Evolutionary conservation across 1,139 yeast species (phyloP).

Genomic region (Yamadazyma membranifaciens): DNA sequence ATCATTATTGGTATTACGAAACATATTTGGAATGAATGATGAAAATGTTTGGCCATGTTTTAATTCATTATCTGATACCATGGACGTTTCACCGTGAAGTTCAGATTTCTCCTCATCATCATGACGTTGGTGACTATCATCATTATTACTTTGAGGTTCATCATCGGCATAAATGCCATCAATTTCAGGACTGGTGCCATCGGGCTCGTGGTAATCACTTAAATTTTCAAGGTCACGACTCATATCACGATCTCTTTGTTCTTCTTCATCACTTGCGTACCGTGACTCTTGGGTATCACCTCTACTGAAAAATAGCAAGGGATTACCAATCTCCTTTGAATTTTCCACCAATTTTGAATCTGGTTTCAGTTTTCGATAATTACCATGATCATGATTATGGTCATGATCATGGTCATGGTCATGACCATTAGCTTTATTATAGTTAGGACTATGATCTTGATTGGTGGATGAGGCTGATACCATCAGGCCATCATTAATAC

Average conservation of each 20-base stretch:
- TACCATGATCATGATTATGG: too few relatives aligned
- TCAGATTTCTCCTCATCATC: neutral
- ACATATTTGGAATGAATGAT: constrained; percentile 16
- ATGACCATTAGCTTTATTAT: too few relatives aligned
- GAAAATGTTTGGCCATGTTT: constrained; percentile 11
- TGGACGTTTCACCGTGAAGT: neutral
- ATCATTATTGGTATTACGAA: constrained; percentile 8
- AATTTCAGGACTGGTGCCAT: neutral
- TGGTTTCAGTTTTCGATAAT: too few relatives aligned
- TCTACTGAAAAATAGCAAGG: constrained; percentile 25
- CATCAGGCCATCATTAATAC: neutral
- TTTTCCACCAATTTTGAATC: constrained; percentile 16
- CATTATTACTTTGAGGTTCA: constrained; percentile 1
- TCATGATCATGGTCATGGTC: too few relatives aligned
- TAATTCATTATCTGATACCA: neutral
- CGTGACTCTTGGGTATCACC: constrained; percentile 27
- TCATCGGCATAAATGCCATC: constrained; percentile 4
- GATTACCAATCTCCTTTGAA: constrained; percentile 25
- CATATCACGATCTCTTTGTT: constrained; percentile 13
- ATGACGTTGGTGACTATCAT: too few relatives aligned
- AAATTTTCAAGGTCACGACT: neutral
- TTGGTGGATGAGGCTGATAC: neutral
- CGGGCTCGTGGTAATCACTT: neutral
- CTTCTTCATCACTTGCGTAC: constrained; percentile 27
- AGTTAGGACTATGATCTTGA: too few relatives aligned